Conservation (phyloP, 2,329 filamentous ascomycete species). For the Neonectria faginata region DNA sequence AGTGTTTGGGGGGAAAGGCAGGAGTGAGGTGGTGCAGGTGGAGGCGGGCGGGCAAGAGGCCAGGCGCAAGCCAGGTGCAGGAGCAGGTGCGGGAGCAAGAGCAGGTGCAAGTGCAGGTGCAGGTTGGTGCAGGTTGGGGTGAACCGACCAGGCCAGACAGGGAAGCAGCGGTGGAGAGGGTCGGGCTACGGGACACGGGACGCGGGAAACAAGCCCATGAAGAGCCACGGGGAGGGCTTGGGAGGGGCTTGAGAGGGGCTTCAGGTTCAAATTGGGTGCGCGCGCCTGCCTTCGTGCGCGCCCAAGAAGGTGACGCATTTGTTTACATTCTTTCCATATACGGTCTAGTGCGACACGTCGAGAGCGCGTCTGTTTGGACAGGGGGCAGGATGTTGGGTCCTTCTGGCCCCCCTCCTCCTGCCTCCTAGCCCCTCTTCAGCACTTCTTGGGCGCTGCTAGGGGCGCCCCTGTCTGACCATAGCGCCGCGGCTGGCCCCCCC, state of each 20-base stretch:
- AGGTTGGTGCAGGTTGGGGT: slow-evolving; percentile 17
- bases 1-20: slow-evolving; percentile 20
- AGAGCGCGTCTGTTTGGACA: slow-evolving; percentile 48
- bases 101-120: slow-evolving; percentile 13
- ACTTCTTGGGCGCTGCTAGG: slow-evolving; percentile 20
- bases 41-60: not conserved
- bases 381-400: slow-evolving; percentile 36
- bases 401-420: slow-evolving; percentile 26
- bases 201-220: slow-evolving; percentile 30
- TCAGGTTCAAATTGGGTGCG: slow-evolving; percentile 30
- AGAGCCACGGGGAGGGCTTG: slow-evolving; percentile 22
- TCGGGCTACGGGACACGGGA: slow-evolving; percentile 33
- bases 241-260: slow-evolving; percentile 15
- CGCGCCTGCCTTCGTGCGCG: slow-evolving; percentile 26
- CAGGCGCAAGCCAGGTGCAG: not conserved
- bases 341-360: slow-evolving; percentile 48
- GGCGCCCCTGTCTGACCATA: slow-evolving; percentile 30
- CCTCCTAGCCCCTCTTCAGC: slow-evolving; percentile 9
- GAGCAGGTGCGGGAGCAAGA: slow-evolving; percentile 1
- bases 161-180: slow-evolving; percentile 26
- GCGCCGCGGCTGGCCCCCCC: slow-evolving; percentile 39
- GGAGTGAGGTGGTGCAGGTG: slow-evolving; percentile 5
- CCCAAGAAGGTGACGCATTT: slow-evolving; percentile 51
- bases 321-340: slow-evolving; percentile 51
- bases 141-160: slow-evolving; percentile 27